phyloP scores from a whole-genome alignment of 1,284 basidiomycete species.

The Hemileia vastatrix region DNA sequence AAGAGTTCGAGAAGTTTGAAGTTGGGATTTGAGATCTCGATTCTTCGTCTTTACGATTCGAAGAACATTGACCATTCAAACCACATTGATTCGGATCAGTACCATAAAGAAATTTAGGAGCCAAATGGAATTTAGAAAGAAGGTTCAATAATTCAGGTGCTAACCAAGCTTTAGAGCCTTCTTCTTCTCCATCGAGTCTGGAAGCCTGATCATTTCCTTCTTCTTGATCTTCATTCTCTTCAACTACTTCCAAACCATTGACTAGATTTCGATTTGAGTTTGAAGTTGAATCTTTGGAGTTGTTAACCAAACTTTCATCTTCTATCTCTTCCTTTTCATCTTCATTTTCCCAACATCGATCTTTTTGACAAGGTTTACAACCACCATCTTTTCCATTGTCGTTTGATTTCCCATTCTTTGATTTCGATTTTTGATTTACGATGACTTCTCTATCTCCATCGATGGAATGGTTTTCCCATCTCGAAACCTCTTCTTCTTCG shows the following conservation, averaged over 20 bases:
- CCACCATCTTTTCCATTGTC: neutral
- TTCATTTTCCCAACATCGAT: neutral
- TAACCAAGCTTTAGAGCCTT: slow-evolving; percentile 22
- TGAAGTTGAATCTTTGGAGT: neutral
- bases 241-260: neutral
- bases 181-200: no score
- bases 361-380: neutral
- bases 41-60: no score
- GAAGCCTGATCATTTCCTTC: neutral
- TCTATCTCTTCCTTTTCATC: neutral
- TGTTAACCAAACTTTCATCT: neutral
- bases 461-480: neutral
- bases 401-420: no score
- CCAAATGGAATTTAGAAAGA: slow-evolving; percentile 5
- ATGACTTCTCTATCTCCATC: neutral
- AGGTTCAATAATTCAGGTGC: slow-evolving; percentile 31
- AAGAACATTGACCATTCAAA: no score
- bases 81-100: neutral
- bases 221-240: neutral
- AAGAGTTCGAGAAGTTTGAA: no score
- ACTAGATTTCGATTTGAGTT: neutral
- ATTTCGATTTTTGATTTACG: neutral
- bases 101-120: neutral
- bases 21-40: no score
- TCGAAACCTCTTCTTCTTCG: slow-evolving; percentile 25